Base-by-base conservation (phyloP, 805 yeast species). In the Metschnikowia shivogae region DNA sequence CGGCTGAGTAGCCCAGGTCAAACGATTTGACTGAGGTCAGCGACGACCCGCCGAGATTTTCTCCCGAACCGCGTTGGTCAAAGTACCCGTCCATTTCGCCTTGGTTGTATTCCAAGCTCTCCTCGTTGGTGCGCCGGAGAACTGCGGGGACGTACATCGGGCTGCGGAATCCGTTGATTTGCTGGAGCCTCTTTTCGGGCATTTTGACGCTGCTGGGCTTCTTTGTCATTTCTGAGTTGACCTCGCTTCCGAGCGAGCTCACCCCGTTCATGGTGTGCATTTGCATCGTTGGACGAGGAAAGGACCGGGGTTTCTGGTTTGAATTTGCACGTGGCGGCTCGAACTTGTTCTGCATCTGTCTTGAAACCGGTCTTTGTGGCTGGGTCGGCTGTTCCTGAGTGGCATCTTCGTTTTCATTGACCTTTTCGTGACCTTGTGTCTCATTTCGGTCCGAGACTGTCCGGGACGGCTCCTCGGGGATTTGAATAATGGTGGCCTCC, bases 71-170 rank as follows among this genome's bases (percentile, higher is more conserved):
- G 19, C 32, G 35, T 24, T n/a, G 26, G 32, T 29, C 37, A 22
- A 35, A 34, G 35, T 34, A 19, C n/a, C 13, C 36, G 9, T 29
- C 46, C 5, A 35, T 10, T 4, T 46, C 51, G 14, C 39, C 27
- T 13, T 31, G 42, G 13, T 42, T 48, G 32, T 39, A 42, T 26
- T 48, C 54, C 26, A 38, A 28, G 14, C 45, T 40, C 20, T 45
- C 56, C 24, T 49, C 57, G 10, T 49, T 32, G 46, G 73, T 53
- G 87, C 54, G 76, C 24, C 76, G 56, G 42, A 90, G 70, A 9
- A 90, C 98, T 0, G 97, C 97, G 0, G 98, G 98, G 0, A 86
- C 74, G 58, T 89, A 90, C 70, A 90, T 70, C 8, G 97, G 97
- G 57, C 87, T 84, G 61, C 89, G 79, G 51, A 89, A 90, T 38